Evolutionary conservation across 805 yeast species (phyloP).

Genomic region (Debaryomyces tyrocola): DNA sequence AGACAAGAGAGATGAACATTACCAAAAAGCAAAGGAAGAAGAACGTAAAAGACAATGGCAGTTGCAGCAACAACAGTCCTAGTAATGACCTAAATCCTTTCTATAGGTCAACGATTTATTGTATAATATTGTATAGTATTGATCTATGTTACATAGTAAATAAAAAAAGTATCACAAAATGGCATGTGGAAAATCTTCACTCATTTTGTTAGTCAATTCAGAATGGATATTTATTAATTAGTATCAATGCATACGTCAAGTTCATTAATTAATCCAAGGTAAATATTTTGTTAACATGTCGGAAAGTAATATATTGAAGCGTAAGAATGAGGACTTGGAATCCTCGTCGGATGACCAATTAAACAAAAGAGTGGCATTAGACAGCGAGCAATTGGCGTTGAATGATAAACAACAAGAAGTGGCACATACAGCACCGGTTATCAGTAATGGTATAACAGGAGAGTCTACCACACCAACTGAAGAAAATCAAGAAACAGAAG

Average conservation of each 20-base stretch:
- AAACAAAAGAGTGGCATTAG: constrained; percentile 69
- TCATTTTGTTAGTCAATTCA: not conserved
- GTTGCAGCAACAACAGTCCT: constrained; percentile 5
- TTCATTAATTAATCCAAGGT: no score
- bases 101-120: not conserved
- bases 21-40: constrained; percentile 42
- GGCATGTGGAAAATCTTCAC: not conserved
- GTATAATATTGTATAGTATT: not conserved
- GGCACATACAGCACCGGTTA: constrained; percentile 42
- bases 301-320: constrained; percentile 46
- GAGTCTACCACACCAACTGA: not conserved
- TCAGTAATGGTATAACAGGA: constrained; percentile 9
- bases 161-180: not conserved
- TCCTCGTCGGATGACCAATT: constrained; percentile 46
- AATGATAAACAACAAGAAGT: constrained; percentile 43
- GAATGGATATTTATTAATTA: no score
- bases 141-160: not conserved
- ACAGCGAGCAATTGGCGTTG: constrained; percentile 53
- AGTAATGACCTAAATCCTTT: not conserved
- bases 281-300: not conserved
- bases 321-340: constrained; percentile 65
- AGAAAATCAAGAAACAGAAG: not conserved
- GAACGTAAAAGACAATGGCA: constrained; percentile 22
- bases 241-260: no score
- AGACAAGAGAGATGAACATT: constrained; percentile 50